Base-by-base conservation (phyloP, 2,329 filamentous ascomycete species). In the Albifimbria verrucaria region DNA sequence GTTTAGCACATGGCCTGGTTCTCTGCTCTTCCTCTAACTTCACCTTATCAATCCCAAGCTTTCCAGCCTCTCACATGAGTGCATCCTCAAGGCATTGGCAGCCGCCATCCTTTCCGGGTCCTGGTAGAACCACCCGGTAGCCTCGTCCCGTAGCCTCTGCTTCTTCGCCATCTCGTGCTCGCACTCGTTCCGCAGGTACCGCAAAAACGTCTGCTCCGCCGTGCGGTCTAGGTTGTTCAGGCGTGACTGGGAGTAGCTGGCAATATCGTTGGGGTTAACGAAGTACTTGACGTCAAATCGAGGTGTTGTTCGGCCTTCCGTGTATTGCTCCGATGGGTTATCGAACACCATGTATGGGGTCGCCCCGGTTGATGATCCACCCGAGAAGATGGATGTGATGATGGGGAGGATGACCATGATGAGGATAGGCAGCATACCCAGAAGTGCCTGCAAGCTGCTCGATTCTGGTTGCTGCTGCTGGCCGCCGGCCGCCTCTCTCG, bases 331-430 rank as follows among this genome's bases (percentile, higher is more conserved):
- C 45, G 79, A 70, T 1, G 91, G 80, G 7, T 75, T 71, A 66
- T 96, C 90, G 69, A 94, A 95, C 57, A 86, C 83, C 74, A 96
- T 86, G 23, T 77, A 76, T 3, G 93, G 93, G 12, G 86, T 70
- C 7, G 74, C 79, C n/a, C 66, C 36, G 18, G 61, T 59, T 3
- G 67, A 60, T 6, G 64, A 62, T 20, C 72, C 69, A 51, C 81
- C 77, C 47, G 83, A 81, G 68, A 96, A 91, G 23, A 96, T 72
- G 1, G 89, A 93, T 20, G 90, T 90, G 52, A 97, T 76, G 23
- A 96, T 79, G 1, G 92, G 90, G 57, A 93, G 83, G 52, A 97
- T 76, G 68, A 99, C 95, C 63, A 99, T 85, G 58, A 99, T 77
- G 51, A 99, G 78, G 49, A 99, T 86, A 17, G 94, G 93, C 6